Evolutionary conservation across 371 early-diverging fungal genomes (phyloP).

Genomic region (Mortierella polycephala): DNA sequence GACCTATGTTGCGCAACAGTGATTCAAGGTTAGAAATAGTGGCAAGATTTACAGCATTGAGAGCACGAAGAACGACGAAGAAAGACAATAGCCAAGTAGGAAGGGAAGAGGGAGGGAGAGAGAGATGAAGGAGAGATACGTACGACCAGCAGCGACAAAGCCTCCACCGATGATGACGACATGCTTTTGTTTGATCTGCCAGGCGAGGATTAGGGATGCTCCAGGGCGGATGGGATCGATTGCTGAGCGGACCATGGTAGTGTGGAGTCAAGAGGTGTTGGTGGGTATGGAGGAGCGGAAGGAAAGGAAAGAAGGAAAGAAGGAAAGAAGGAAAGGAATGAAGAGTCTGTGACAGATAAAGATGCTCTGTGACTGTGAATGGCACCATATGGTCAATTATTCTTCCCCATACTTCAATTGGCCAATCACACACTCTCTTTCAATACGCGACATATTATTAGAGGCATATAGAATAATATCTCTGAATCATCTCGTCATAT

Average conservation of each 20-base stretch:
- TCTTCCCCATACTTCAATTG: no score
- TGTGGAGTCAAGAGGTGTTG: neutral
- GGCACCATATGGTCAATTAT: no score
- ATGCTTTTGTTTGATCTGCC: conserved; percentile 72
- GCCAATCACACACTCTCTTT: no score
- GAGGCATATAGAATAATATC: no score
- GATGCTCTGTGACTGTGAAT: neutral
- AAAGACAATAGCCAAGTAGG: neutral
- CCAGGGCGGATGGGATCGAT: conserved; percentile 70
- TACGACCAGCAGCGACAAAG: conserved; percentile 81
- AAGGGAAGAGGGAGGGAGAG: neutral
- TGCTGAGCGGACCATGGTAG: conserved; percentile 45
- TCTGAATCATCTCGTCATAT: no score
- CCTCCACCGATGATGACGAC: conserved; percentile 90
- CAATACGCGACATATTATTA: no score
- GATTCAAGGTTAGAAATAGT: neutral
- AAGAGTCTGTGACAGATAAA: neutral
- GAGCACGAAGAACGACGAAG: neutral
- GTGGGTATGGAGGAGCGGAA: neutral
- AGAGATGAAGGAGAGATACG: neutral
- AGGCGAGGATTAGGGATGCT: conserved; percentile 85
- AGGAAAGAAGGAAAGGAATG: conserved; percentile 5
- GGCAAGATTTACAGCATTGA: neutral
- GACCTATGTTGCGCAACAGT: conserved; percentile 30
- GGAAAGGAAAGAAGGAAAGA: neutral